Conservation (phyloP, 2,329 filamentous ascomycete species). For the Botrytis tulipae region DNA sequence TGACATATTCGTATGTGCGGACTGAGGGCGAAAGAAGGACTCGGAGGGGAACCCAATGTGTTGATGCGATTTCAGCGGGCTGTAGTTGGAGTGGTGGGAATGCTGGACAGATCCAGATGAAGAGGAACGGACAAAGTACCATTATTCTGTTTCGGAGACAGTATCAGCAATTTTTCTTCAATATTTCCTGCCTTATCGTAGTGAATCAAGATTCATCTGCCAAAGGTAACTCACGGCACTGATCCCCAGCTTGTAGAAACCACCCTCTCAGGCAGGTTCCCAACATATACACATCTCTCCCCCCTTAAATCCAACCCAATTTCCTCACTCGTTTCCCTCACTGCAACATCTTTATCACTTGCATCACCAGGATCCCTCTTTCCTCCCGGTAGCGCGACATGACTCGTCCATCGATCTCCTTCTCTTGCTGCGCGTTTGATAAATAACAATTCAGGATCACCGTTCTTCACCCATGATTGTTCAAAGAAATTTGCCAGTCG, state of each 20-base stretch:
- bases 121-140: constrained; percentile 68
- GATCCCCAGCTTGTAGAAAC: constrained; percentile 67
- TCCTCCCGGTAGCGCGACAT: constrained; percentile 67
- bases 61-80: constrained; percentile 65
- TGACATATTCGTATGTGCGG: constrained; percentile 61
- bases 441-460: constrained; percentile 67
- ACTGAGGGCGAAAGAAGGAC: constrained; percentile 58
- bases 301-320: constrained; percentile 59
- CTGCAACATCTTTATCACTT: constrained; percentile 59
- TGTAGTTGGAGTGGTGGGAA: constrained; percentile 60
- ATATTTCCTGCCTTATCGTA: neutral
- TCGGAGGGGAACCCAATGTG: constrained; percentile 66
- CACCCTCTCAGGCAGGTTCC: constrained; percentile 63
- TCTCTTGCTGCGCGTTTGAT: constrained; percentile 65
- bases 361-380: constrained; percentile 64
- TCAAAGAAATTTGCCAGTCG: constrained; percentile 54
- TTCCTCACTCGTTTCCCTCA: constrained; percentile 65
- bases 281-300: constrained; percentile 48
- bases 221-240: constrained; percentile 49
- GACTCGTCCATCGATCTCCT: constrained; percentile 67
- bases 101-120: constrained; percentile 56
- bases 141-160: constrained; percentile 51
- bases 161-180: neutral
- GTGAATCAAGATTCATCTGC: neutral
- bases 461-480: constrained; percentile 63